A percentile compares a stretch with the other conserved stretches of the same genome.
These are phyloP conservation scores for Hymenochaete sp. DNA, from an alignment of 1,284 basidiomycete genomes.

Conservation along the genomic window DNA sequence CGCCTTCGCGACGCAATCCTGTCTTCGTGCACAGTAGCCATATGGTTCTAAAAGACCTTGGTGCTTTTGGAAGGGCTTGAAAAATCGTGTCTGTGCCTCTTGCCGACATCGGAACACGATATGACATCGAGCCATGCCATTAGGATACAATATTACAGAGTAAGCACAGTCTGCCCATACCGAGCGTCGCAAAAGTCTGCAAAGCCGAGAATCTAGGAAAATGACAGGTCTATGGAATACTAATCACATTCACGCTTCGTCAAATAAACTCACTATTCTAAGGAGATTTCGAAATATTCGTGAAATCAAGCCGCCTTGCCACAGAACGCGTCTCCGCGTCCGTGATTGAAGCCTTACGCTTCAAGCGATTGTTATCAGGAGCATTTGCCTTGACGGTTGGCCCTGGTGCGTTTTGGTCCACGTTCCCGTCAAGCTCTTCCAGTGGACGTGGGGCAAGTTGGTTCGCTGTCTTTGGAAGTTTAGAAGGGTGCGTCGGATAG, in stretches of 20 bases:
- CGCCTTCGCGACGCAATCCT: too few relatives aligned
- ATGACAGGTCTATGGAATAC: background rate
- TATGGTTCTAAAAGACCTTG: too few relatives aligned
- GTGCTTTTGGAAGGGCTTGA: too few relatives aligned
- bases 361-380: constrained; percentile 32
- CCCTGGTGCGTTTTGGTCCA: constrained; percentile 33
- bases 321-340: constrained; percentile 34
- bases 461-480: constrained; percentile 65
- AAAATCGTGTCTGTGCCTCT: too few relatives aligned
- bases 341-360: constrained; percentile 36
- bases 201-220: background rate
- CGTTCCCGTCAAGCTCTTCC: constrained; percentile 69
- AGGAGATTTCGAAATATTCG: constrained; percentile 20
- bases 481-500: constrained; percentile 72
- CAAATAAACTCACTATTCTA: background rate
- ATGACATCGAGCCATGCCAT: too few relatives aligned
- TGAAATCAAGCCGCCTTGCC: constrained; percentile 42
- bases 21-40: too few relatives aligned
- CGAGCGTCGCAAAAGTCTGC: too few relatives aligned
- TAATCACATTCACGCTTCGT: background rate
- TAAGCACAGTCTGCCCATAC: too few relatives aligned
- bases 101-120: too few relatives aligned
- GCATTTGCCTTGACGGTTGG: constrained; percentile 29
- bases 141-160: too few relatives aligned
- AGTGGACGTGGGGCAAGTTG: constrained; percentile 42